A percentile compares a stretch with the other conserved stretches of the same genome.
phyloP scores from a whole-genome alignment of 2,329 filamentous ascomycete species.

The Chaetothyriales sp. region DNA sequence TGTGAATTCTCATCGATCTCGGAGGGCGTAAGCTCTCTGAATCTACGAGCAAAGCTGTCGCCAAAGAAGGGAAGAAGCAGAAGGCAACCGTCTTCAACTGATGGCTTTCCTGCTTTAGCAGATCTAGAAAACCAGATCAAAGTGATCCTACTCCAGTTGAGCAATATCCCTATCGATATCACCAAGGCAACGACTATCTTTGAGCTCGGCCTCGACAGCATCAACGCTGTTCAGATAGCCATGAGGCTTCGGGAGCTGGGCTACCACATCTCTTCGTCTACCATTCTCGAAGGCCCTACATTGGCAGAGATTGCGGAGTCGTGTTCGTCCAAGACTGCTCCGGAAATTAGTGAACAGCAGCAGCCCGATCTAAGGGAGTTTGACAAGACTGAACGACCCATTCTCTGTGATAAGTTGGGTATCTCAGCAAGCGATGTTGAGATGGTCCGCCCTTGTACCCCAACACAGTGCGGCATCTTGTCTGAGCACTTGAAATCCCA shows the following conservation, averaged over 20 bases:
- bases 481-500: conserved; percentile 54
- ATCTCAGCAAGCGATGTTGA: conserved; percentile 31
- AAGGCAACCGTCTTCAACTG: background rate
- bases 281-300: conserved; percentile 50
- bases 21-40: background rate
- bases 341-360: background rate
- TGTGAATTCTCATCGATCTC: conserved; percentile 4
- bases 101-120: background rate
- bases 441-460: conserved; percentile 58
- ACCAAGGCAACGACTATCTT: conserved; percentile 54
- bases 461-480: conserved; percentile 65
- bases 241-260: conserved; percentile 47
- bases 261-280: conserved; percentile 46
- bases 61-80: background rate
- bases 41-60: background rate
- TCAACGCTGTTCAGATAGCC: conserved; percentile 68
- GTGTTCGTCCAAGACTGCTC: conserved; percentile 1
- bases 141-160: background rate
- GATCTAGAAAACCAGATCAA: background rate
- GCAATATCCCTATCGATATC: background rate
- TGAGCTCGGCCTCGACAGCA: conserved; percentile 78
- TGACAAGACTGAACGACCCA: conserved; percentile 4
- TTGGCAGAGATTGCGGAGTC: conserved; percentile 12
- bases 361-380: conserved; percentile 32
- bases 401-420: conserved; percentile 20